Base-by-base conservation (phyloP, 2,329 filamentous ascomycete species). In the Alternaria ethzedia region DNA sequence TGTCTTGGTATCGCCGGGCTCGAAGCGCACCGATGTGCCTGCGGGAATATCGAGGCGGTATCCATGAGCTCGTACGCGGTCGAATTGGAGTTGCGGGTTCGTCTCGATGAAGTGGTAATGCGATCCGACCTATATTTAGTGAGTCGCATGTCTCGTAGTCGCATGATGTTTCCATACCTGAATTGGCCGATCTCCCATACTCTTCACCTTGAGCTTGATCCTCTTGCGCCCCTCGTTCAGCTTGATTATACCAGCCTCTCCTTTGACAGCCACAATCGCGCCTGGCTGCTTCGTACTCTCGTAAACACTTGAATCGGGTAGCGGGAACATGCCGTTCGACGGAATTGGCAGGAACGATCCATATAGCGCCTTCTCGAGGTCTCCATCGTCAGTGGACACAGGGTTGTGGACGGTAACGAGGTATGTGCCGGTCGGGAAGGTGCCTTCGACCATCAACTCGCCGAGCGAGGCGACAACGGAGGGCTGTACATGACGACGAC, bases 101-200 rank as follows among this genome's bases (percentile, higher is more conserved):
- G 90, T 91, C 83, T 98, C 95, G 75, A 97, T 89, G 78, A 98
- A 97, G 81, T 97, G 95, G 79, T 97, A 98, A 81, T 98, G 95
- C 30, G 93, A 97, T 30, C 95, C 95, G 63, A 92, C 86, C 87
- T 89, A 71, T 36, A 12, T 3, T 12, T 15, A 23, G 30, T 72
- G n/a, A 73, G 64, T 49, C 10, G 25, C 36, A 12, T 52, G 3
- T 8, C 25, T 12, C 11, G 49, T 10, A 3, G 9, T 10, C 3
- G 26, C 6, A 20, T 21, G 6, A 11, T n/a, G 4, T 36, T 10
- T 21, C 71, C 79, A 45, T 78, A 94, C 91, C 85, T 97, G 94
- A 64, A 97, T 91, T 1, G 95, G 95, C 30, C 95, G 85, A 80
- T 98, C 95, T 7, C 95, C 95, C 72, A 87, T 92, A 80, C 92